Base-by-base conservation (phyloP, 805 yeast species). In the Kuraishia capsulata region DNA sequence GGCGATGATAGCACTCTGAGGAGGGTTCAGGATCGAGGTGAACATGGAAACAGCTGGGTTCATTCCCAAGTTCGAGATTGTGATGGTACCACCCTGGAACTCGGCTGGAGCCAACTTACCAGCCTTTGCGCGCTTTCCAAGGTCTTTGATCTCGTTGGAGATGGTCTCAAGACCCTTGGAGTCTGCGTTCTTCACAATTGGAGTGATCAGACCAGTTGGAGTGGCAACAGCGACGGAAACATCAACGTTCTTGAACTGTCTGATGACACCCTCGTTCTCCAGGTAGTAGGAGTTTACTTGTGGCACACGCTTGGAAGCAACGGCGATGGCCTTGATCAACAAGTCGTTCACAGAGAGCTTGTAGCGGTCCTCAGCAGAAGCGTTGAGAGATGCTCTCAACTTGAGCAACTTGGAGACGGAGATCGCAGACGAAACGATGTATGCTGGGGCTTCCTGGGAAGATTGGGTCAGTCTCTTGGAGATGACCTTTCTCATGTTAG, bases 41-140 rank as follows among this genome's bases (percentile, higher is more conserved):
- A 92, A 92, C 59, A 82, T 56, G 47, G 78, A 72, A 35, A 90
- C 97, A 40, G 98, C 97, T 42, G 69, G 76, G 78, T 92, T 92
- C 98, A 92, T 92, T 60, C 99, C 99, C 73, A 92, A 72, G 81
- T 92, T 92, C 49, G 97, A 92, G 57, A 92, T 90, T 62, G 97
- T 88, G 64, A 92, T 86, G 52, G 98, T 89, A 59, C 99, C 99
- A 54, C 99, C 99, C 75, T 87, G 96, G 81, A 84, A 92, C 70
- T 92, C 98, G 64, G 87, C 95, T 46, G 99, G 99, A 48, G 67
- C 58, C 61, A 92, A 79, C 72, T 90, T 92, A 67, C 87, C 88
- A 43, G 73, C 87, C 66, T 90, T 88, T 44, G 99, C 99, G 66
- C 92, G 86, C 73, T 84, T 84, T 50, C 96, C 97, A 51, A 92